phyloP scores from a whole-genome alignment of 768 basidiomycete genomes.

The Naganishia vaughanmartiniae region DNA sequence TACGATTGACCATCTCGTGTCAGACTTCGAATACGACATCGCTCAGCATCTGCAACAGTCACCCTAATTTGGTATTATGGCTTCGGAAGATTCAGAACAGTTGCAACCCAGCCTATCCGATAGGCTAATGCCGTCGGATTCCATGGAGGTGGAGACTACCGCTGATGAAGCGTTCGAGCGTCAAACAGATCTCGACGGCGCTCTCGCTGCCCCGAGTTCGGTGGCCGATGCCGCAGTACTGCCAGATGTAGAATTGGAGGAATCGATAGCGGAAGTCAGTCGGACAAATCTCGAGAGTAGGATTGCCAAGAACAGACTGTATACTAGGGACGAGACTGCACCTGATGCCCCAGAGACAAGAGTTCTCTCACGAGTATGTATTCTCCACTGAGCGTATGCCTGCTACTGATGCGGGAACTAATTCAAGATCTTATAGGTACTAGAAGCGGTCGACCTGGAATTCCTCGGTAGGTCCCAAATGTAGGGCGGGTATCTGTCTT shows the following conservation, averaged over 20 bases:
- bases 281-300: not conserved
- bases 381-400: not conserved
- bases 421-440: not conserved
- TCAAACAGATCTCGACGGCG: slow-evolving; percentile 2
- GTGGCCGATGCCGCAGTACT: too few species aligned
- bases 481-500: not conserved
- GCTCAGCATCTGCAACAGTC: not conserved
- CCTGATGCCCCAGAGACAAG: slow-evolving; percentile 12
- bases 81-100: not conserved
- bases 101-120: not conserved
- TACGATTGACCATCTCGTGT: too few species aligned
- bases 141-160: slow-evolving; percentile 5
- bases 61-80: not conserved
- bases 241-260: not conserved
- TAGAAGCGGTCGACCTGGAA: slow-evolving; percentile 4
- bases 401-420: not conserved
- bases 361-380: not conserved
- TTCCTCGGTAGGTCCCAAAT: not conserved
- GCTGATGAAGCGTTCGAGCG: not conserved
- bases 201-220: not conserved
- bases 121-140: not conserved
- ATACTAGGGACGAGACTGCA: slow-evolving; percentile 13
- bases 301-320: slow-evolving; percentile 18
- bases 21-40: not conserved
- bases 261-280: not conserved